Conservation (phyloP, 2,329 filamentous ascomycete genomes). For the Shiraia sp. region DNA sequence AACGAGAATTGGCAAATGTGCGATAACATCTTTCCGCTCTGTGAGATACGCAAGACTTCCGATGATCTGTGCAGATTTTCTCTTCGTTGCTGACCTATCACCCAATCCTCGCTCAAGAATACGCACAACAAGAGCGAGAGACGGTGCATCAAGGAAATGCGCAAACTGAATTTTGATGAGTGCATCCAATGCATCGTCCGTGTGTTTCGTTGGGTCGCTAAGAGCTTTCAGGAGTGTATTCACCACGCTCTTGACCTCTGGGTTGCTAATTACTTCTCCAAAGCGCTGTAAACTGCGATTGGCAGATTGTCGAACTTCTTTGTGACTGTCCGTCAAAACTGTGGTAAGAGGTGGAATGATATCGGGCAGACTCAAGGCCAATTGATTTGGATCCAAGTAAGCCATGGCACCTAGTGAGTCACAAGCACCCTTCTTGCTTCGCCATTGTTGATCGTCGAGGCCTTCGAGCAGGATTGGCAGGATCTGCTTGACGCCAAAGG, state of each 20-base stretch:
- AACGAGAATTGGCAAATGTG: constrained; percentile 89
- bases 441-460: constrained; percentile 93
- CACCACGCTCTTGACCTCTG: constrained; percentile 92
- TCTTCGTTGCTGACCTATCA: constrained; percentile 91
- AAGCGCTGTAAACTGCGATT: constrained; percentile 97
- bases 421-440: constrained; percentile 97
- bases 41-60: constrained; percentile 96
- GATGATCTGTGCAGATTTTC: constrained; percentile 96
- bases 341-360: constrained; percentile 95
- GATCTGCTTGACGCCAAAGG: constrained; percentile 93
- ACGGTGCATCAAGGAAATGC: constrained; percentile 97
- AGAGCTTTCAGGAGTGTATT: constrained; percentile 92
- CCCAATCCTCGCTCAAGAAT: constrained; percentile 91
- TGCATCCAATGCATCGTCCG: constrained; percentile 88
- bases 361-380: constrained; percentile 87
- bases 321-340: constrained; percentile 96
- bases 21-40: constrained; percentile 89
- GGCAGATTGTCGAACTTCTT: constrained; percentile 88
- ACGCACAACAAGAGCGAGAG: constrained; percentile 88
- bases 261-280: constrained; percentile 97
- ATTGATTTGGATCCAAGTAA: constrained; percentile 92
- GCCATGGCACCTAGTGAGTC: constrained; percentile 98
- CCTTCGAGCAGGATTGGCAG: constrained; percentile 89
- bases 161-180: constrained; percentile 98
- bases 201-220: constrained; percentile 96